Evolutionary conservation across 176 grass and related monocot genomes (phyloP).

Genomic region (Oryza coarctata): DNA sequence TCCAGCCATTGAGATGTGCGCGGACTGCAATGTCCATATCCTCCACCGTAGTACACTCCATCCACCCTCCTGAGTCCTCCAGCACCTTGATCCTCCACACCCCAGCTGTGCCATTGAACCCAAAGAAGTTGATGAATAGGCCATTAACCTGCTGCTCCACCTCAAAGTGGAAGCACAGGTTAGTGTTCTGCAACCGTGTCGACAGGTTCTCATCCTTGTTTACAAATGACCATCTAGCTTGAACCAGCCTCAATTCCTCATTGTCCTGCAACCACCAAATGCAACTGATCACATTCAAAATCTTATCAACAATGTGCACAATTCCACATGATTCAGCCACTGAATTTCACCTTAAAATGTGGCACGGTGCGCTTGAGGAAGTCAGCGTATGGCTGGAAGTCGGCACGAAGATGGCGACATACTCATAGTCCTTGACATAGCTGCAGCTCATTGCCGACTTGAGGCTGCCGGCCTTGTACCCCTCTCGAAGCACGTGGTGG

Average conservation of each 20-base stretch:
- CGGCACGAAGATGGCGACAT: conserved; percentile 82
- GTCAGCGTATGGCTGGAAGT: conserved; percentile 82
- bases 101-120: conserved; percentile 91
- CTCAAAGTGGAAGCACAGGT: conserved; percentile 95
- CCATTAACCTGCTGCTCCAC: conserved; percentile 97
- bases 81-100: conserved; percentile 87
- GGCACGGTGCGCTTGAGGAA: conserved; percentile 78
- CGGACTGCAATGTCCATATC: conserved; percentile 96
- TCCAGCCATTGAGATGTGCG: conserved; percentile 85
- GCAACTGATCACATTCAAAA: conserved; percentile 1
- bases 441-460: conserved; percentile 79
- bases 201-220: conserved; percentile 95
- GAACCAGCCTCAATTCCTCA: conserved; percentile 69
- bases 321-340: not conserved
- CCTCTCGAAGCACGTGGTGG: conserved; percentile 66
- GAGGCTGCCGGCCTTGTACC: conserved; percentile 94
- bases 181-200: conserved; percentile 85
- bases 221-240: conserved; percentile 89
- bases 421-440: conserved; percentile 88
- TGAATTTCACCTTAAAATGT: conserved; percentile 73
- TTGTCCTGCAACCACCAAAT: conserved; percentile 57
- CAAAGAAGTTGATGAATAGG: conserved; percentile 87
- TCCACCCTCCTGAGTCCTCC: conserved; percentile 82
- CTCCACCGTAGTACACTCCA: conserved; percentile 93
- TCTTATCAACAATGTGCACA: not conserved